Conservation (phyloP, 2,329 filamentous ascomycete genomes). For the Dactylella cylindrospora region DNA sequence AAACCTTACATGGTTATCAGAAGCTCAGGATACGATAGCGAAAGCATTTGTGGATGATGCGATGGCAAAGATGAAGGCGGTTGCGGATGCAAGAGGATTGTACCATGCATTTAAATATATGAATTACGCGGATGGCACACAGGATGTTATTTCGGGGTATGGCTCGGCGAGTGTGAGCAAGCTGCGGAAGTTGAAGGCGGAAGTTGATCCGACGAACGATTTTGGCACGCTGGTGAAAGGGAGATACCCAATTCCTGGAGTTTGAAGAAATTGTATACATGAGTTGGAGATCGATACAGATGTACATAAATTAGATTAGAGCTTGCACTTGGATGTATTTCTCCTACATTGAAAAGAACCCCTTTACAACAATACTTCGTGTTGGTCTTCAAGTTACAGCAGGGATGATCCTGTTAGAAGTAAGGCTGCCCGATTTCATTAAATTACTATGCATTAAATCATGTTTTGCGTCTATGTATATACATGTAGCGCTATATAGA, state of each 20-base stretch:
- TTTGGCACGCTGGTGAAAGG: constrained; percentile 35
- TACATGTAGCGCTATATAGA: constrained; percentile 6
- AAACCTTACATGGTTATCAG: constrained; percentile 19
- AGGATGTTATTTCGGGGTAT: constrained; percentile 33
- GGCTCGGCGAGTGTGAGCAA: constrained; percentile 13
- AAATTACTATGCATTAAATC: constrained; percentile 19
- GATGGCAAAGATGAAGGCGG: constrained; percentile 7
- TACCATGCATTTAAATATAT: constrained; percentile 34
- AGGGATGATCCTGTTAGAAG: background rate
- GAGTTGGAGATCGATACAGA: too few species aligned
- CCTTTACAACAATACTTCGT: too few species aligned
- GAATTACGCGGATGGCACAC: constrained; percentile 40
- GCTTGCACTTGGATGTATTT: too few species aligned
- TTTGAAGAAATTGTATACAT: too few species aligned
- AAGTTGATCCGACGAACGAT: constrained; percentile 32
- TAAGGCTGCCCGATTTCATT: background rate
- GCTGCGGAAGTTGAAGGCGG: constrained; percentile 15
- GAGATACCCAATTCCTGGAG: constrained; percentile 1
- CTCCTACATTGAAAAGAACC: too few species aligned
- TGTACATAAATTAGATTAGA: too few species aligned
- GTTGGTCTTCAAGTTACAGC: too few species aligned
- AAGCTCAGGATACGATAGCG: constrained; percentile 12
- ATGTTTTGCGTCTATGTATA: constrained; percentile 2
- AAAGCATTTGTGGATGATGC: constrained; percentile 10
- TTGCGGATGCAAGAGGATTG: constrained; percentile 5